phyloP scores from a whole-genome alignment of 768 basidiomycete genomes.

The Serendipita sp. region DNA sequence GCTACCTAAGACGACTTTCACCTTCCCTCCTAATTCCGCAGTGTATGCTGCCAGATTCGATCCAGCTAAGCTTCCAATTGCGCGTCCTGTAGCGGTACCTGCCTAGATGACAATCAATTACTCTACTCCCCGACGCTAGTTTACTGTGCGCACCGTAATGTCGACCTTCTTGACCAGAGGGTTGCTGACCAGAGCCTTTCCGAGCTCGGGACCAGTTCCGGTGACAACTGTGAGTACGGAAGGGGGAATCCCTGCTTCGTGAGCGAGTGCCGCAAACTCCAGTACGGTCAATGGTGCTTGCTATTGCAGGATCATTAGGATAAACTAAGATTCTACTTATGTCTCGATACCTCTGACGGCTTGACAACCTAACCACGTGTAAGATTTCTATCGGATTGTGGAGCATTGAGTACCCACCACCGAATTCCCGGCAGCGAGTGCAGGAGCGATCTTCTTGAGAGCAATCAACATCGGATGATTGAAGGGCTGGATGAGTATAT shows the following conservation, averaged over 20 bases:
- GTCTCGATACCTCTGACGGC: slow-evolving; percentile 5
- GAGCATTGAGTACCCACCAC: slow-evolving; percentile 32
- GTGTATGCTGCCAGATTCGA: slow-evolving; percentile 59
- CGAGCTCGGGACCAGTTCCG: slow-evolving; percentile 51
- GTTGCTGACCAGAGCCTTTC: slow-evolving; percentile 48
- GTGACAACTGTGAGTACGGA: slow-evolving; percentile 62
- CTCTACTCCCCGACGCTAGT: too few relatives aligned
- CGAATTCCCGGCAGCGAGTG: slow-evolving; percentile 70
- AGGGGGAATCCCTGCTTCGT: slow-evolving; percentile 59
- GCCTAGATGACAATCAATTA: slow-evolving; percentile 31
- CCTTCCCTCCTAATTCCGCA: slow-evolving; percentile 80
- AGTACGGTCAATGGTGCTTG: slow-evolving; percentile 67
- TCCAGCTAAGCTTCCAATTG: slow-evolving; percentile 57
- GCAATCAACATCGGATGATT: slow-evolving; percentile 85
- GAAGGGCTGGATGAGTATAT: slow-evolving; percentile 42
- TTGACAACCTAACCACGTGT: slow-evolving; percentile 10
- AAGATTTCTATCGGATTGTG: not conserved
- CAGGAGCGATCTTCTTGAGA: slow-evolving; percentile 76
- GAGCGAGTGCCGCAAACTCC: slow-evolving; percentile 53
- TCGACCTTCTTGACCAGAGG: slow-evolving; percentile 65
- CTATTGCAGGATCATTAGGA: slow-evolving; percentile 21
- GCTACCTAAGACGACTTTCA: slow-evolving; percentile 16
- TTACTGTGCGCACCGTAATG: slow-evolving; percentile 70
- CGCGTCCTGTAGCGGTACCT: slow-evolving; percentile 63
- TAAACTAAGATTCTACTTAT: not conserved